Percentiles rank a stretch among this genome's conserved stretches.
Evolutionary conservation across 2,329 filamentous ascomycete genomes (phyloP).

Genomic region (Epichloe glyceriae): DNA sequence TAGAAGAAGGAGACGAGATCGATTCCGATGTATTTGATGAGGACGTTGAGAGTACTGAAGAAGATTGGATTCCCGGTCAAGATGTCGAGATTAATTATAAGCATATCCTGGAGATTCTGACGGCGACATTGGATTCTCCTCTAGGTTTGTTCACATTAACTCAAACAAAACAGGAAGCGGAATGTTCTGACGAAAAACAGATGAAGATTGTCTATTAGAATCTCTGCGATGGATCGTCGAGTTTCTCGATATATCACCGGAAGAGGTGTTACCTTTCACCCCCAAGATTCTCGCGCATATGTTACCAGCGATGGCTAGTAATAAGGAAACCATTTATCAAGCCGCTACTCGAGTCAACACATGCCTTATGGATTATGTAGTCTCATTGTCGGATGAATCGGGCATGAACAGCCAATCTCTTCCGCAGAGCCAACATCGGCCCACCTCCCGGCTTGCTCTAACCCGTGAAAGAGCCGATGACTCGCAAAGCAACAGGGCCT

Average conservation of each 20-base stretch:
- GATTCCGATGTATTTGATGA: conserved; percentile 45
- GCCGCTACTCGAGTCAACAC: conserved; percentile 83
- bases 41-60: conserved; percentile 55
- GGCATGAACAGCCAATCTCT: conserved; percentile 15
- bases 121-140: conserved; percentile 74
- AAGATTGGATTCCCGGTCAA: conserved; percentile 94
- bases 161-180: neutral
- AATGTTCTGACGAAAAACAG: conserved; percentile 26
- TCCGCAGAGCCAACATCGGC: conserved; percentile 16
- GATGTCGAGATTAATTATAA: conserved; percentile 91
- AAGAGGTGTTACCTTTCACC: conserved; percentile 90
- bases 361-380: conserved; percentile 86
- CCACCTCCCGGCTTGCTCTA: conserved; percentile 29
- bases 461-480: conserved; percentile 33
- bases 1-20: conserved; percentile 48
- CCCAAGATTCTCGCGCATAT: conserved; percentile 85
- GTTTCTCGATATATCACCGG: conserved; percentile 93
- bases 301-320: conserved; percentile 85
- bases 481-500: conserved; percentile 35
- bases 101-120: conserved; percentile 82
- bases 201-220: conserved; percentile 85
- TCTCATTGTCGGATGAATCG: conserved; percentile 68
- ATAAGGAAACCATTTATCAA: conserved; percentile 75
- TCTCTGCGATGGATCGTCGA: conserved; percentile 90
- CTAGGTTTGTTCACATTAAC: conserved; percentile 39